Evolutionary conservation across 352 stramenopile species (phyloP), one percentile per base, ranked within the genome.

Genomic region (Elongisporangium undulatum): DNA sequence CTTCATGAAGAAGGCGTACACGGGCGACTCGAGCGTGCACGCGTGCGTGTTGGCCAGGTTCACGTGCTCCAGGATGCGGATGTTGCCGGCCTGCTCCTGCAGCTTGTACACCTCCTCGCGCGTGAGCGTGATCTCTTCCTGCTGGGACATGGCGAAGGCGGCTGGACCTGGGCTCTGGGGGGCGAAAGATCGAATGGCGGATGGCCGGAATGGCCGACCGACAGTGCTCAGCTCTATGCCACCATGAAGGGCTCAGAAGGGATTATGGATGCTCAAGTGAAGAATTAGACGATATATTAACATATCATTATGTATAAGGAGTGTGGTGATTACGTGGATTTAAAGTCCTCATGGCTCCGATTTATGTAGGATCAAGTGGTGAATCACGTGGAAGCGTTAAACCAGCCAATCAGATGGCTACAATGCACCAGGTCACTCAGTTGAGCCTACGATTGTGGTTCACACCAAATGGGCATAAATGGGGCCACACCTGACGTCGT

Each of bases 51-150:
- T 88, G 52, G 77, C 79, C 51, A 90, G 62, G 62, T 90, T 90
- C 29, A 90, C 75, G 62, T 90, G 80, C 63, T 90, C 80, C 26
- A 90, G 64, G 59, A 90, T 80, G 62, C 80, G 80, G 68, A 89
- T 77, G 67, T 87, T 87, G 50, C 77, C 77, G 12, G 66, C 61
- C 45, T 84, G 63, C 58, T 82, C 68, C 57, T 79, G 71, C 41
- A 80, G 75, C 65, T 79, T 55, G 59, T 82, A 51, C 62, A 79
- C 74, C 59, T 85, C 59, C 49, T 77, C 66, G 55, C 79, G 83
- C 52, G 64, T 75, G 64, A 79, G 77, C 52, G 68, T 64, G 17
- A 62, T 68, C 22, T 79, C 74, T 3, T 41, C 56, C 50, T 22
- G 53, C 50, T 22, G 53, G 38, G 34, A 60, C 75, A 85, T 86